Base-by-base conservation (phyloP, 768 basidiomycete species). In the Macrolepiota albuminosa region DNA sequence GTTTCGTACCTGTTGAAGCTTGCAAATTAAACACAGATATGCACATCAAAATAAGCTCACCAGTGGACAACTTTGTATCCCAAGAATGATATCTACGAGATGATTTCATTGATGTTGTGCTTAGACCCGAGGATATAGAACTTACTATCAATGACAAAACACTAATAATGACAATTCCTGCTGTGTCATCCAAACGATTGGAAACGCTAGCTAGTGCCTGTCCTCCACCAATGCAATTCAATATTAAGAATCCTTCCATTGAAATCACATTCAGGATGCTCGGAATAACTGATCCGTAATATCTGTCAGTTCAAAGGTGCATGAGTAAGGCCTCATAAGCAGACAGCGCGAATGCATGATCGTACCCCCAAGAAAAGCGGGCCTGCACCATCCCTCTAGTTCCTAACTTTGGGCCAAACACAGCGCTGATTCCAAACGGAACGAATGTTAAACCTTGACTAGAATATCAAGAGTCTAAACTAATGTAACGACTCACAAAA, bases 331-430 rank as follows among this genome's bases (percentile, higher is more conserved):
- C 8, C 50, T n/a, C 36, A 21, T 53, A 26, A 47, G 9, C 61
- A 26, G 50, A 9, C 58, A 42, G 47, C 48, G 56, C 45, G 56
- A 51, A 34, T 61, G 34, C 18, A 56, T 26, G 34, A 36, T 50
- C 64, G 66, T 55, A 74, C 71, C 71, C 70, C 68, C 69, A 71
- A 26, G 72, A 64, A 58, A 69, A 70, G n/a, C 63, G 64, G 67
- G 88, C 84, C 60, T 84, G 81, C 26, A 91, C 84, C 89, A 93
- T 90, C 57, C 88, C 88, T 21, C 91, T 79, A 67, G 88, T 81
- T n/a, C 92, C 92, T 0, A 89, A 75, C 68, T 85, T 86, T 0
- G 92, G 89, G 11, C 92, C 90, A 73, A 89, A 91, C 3, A 86
- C 84, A n/a, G 75, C 76, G 57, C 80, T 80, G 53, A 21, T 26